A percentile compares a stretch with the other conserved stretches of the same genome.
Evolutionary conservation across 768 basidiomycete species (phyloP).

Genomic region (Kockovaella imperatae): DNA sequence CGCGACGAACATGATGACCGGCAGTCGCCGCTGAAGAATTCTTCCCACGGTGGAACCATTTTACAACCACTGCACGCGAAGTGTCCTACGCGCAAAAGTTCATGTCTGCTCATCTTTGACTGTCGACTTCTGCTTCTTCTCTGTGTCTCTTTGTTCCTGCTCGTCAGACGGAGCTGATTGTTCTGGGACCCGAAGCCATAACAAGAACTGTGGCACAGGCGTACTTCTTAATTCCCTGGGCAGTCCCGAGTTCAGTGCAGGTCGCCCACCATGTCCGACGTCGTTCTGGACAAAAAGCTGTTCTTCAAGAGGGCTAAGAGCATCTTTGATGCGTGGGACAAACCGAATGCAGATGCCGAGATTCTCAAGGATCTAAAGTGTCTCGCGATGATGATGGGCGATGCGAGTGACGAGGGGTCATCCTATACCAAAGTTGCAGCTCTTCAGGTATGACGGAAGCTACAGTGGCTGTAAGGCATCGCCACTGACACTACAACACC

Average conservation of each 20-base stretch:
- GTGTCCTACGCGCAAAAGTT: background rate
- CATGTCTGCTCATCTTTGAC: no score
- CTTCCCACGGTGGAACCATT: no score
- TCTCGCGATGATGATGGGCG: conserved; percentile 46
- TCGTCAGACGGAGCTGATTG: no score
- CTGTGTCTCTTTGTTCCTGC: background rate
- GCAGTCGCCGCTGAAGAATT: no score
- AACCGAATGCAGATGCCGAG: conserved; percentile 14
- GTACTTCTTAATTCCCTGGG: no score
- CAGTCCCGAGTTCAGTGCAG: no score
- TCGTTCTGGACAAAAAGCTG: conserved; percentile 34
- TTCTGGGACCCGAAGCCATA: no score
- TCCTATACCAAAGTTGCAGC: conserved; percentile 76
- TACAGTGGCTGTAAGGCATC: background rate
- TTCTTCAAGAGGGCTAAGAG: conserved; percentile 39
- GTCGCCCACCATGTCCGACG: conserved; percentile 45
- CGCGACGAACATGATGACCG: no score
- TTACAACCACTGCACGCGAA: background rate
- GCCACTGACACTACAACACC: background rate
- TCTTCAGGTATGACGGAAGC: conserved; percentile 59
- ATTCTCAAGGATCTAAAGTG: conserved; percentile 37
- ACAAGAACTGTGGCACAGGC: no score
- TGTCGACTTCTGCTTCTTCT: background rate
- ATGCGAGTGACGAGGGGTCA: conserved; percentile 69
- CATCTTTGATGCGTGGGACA: conserved; percentile 40